These are phyloP conservation scores for Persicaria tinctoria DNA, from an alignment of 148 eudicot genomes.

Conservation along the genomic window DNA sequence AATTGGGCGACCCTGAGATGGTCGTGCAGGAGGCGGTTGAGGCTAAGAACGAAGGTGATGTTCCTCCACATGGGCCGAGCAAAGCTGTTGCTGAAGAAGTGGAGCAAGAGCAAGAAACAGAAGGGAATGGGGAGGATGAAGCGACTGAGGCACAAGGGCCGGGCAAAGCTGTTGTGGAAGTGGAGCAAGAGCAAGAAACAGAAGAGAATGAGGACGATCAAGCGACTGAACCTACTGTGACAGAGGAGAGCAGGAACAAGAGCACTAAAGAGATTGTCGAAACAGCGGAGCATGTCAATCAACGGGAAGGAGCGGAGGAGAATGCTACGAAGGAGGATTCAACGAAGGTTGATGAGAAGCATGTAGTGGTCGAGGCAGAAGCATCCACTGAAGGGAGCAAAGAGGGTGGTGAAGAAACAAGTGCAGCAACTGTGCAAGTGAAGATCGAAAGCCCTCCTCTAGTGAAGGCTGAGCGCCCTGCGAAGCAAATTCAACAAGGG, in stretches of 20 bases:
- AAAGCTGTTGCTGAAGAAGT: not conserved
- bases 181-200: slow-evolving; percentile 2
- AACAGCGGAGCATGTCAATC: not conserved
- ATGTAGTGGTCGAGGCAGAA: slow-evolving; percentile 2
- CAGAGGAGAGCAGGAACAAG: slow-evolving; percentile 6
- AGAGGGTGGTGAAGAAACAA: not conserved
- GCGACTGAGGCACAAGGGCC: not conserved
- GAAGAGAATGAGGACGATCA: not conserved
- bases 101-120: not conserved
- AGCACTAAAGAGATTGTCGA: not conserved
- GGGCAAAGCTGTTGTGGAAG: not conserved
- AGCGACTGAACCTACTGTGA: not conserved
- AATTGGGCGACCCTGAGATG: slow-evolving; percentile 22
- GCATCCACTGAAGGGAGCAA: not conserved
- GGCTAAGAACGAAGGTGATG: not conserved
- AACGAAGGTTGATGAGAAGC: slow-evolving; percentile 13
- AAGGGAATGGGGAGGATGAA: not conserved
- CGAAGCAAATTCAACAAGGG: slow-evolving; percentile 4
- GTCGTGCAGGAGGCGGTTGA: not conserved
- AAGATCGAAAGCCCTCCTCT: not conserved
- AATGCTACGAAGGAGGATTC: slow-evolving; percentile 16
- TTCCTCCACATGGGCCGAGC: not conserved
- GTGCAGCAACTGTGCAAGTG: not conserved
- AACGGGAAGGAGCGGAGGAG: slow-evolving; percentile 9
- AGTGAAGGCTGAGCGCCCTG: slow-evolving; percentile 2